Evolutionary conservation across 441 rosid genomes (phyloP).

Genomic region (Erysimum pusillum): DNA sequence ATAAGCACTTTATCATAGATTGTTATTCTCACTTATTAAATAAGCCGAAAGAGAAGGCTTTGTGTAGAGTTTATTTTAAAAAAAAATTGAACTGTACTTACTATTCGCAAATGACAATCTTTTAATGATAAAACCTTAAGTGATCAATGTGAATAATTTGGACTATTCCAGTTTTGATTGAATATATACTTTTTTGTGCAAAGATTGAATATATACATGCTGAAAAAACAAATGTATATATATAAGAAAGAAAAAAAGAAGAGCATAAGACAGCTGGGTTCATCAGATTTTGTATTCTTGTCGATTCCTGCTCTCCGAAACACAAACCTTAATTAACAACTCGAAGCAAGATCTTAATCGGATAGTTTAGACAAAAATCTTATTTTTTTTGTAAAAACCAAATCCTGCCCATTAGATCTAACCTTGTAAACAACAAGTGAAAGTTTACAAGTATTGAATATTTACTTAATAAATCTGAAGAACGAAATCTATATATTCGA

Average conservation of each 20-base stretch:
- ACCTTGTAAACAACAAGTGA: constrained; percentile 44
- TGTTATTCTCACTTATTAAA: not conserved
- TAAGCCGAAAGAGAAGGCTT: not conserved
- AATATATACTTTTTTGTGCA: too few species aligned
- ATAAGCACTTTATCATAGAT: not conserved
- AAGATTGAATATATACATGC: too few species aligned
- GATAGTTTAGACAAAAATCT: constrained; percentile 14
- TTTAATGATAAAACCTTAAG: too few species aligned
- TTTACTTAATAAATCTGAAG: not conserved
- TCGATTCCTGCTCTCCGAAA: constrained; percentile 41
- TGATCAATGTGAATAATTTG: not conserved
- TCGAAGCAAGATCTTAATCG: constrained; percentile 42
- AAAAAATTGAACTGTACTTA: too few species aligned
- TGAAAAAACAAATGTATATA: not conserved
- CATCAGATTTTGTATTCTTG: constrained; percentile 27
- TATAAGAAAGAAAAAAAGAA: constrained; percentile 1
- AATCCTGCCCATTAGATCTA: constrained; percentile 27
- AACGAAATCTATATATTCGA: not conserved
- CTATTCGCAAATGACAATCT: too few species aligned
- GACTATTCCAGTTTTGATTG: not conserved
- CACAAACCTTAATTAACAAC: constrained; percentile 43
- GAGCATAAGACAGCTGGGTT: constrained; percentile 49
- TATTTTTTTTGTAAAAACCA: not conserved
- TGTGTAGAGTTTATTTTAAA: too few species aligned
- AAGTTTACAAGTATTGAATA: constrained; percentile 1